Evolutionary conservation across 495 filamentous ascomycete species (phyloP).

Genomic region (Neurospora intermedia): DNA sequence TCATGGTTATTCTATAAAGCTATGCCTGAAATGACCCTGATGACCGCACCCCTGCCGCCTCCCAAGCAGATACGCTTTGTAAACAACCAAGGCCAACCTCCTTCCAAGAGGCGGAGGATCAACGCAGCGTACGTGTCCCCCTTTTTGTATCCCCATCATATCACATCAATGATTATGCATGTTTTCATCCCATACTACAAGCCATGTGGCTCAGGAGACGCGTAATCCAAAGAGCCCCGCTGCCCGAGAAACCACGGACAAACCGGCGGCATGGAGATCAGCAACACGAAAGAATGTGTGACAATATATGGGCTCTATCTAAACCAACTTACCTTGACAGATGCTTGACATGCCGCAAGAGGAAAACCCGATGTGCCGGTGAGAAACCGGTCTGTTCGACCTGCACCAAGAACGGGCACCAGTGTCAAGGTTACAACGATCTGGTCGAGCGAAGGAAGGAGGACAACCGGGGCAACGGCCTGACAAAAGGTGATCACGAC

Average conservation of each 20-base stretch:
- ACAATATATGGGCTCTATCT: conserved; percentile 9
- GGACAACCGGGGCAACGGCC: conserved; percentile 8
- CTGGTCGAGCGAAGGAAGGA: conserved; percentile 34
- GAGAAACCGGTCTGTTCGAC: conserved; percentile 67
- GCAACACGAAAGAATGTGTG: not conserved
- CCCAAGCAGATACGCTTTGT: conserved; percentile 63
- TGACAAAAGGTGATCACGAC: conserved; percentile 12
- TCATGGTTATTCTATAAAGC: conserved; percentile 23
- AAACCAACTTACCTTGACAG: conserved; percentile 29
- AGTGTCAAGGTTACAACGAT: conserved; percentile 58
- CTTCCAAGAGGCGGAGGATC: conserved; percentile 69
- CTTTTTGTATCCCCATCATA: not conserved
- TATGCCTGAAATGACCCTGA: conserved; percentile 28
- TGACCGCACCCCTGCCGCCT: conserved; percentile 32
- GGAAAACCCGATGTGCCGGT: conserved; percentile 76
- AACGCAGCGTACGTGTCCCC: conserved; percentile 58
- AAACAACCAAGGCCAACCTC: conserved; percentile 69
- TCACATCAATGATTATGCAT: not conserved
- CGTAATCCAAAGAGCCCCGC: not conserved
- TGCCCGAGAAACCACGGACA: not conserved
- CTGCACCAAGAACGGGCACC: conserved; percentile 63
- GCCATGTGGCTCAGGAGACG: not conserved
- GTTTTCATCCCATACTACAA: conserved; percentile 5
- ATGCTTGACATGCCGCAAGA: conserved; percentile 68
- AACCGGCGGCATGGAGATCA: not conserved